Percentiles rank a stretch among this genome's conserved stretches.
These are phyloP conservation scores for Salvia miltiorrhiza DNA, from an alignment of 257 asterid species.

Conservation along the genomic window DNA sequence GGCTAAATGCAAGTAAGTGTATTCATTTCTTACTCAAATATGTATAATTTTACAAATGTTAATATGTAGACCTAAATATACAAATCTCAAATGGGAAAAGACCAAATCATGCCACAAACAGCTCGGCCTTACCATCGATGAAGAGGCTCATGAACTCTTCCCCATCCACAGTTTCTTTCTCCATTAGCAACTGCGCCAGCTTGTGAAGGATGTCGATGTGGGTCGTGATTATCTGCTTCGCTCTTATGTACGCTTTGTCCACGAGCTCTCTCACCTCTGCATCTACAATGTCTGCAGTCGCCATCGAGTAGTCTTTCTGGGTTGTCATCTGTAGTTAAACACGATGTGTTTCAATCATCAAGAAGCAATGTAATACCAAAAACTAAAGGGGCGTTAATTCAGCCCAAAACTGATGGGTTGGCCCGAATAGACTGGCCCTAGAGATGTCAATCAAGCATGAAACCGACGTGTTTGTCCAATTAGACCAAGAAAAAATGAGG, in stretches of 20 bases:
- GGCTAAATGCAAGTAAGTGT: background rate
- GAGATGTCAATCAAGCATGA: no score
- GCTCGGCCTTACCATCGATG: slow-evolving; percentile 91
- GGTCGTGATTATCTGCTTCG: slow-evolving; percentile 57
- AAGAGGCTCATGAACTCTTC: slow-evolving; percentile 99
- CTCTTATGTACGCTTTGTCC: slow-evolving; percentile 72
- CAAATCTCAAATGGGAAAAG: background rate
- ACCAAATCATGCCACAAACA: slow-evolving; percentile 48
- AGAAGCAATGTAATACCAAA: no score
- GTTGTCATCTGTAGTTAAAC: slow-evolving; percentile 44
- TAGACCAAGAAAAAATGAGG: no score
- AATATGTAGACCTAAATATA: slow-evolving; percentile 3
- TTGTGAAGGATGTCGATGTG: slow-evolving; percentile 86
- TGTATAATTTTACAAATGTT: background rate
- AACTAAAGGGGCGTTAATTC: no score
- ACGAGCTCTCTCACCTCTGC: slow-evolving; percentile 88
- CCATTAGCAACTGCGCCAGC: slow-evolving; percentile 80
- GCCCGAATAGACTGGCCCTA: no score
- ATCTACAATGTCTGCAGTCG: slow-evolving; percentile 90
- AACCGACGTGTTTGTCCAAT: no score
- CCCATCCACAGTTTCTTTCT: slow-evolving; percentile 95
- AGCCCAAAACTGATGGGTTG: no score
- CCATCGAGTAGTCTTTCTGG: slow-evolving; percentile 97
- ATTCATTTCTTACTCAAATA: background rate
- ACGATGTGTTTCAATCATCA: background rate